Evolutionary conservation across 495 filamentous ascomycete species (phyloP).

Genomic region (Trichocladium antarcticum): DNA sequence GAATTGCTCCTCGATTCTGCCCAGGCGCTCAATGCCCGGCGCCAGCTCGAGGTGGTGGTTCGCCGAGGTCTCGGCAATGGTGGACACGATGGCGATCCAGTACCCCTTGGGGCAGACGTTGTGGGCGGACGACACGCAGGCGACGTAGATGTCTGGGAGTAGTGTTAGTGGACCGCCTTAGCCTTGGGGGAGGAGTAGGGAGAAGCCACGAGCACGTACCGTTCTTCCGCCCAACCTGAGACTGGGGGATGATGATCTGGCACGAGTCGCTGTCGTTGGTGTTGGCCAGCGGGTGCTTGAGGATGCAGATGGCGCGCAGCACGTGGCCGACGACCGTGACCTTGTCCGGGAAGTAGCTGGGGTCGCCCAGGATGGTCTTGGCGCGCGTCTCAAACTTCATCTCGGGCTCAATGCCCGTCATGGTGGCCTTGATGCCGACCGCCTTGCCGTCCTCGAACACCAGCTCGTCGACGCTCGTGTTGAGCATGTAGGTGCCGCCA

Average conservation of each 20-base stretch:
- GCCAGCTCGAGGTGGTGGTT: slow-evolving; percentile 95
- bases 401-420: slow-evolving; percentile 69
- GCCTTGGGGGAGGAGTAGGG: background rate
- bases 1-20: slow-evolving; percentile 92
- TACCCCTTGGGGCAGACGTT: slow-evolving; percentile 98
- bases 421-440: slow-evolving; percentile 89
- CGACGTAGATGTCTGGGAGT: slow-evolving; percentile 91
- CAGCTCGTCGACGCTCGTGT: slow-evolving; percentile 84
- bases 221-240: slow-evolving; percentile 87
- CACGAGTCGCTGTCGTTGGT: slow-evolving; percentile 84
- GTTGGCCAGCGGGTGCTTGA: slow-evolving; percentile 81
- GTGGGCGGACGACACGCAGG: slow-evolving; percentile 88
- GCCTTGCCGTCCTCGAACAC: slow-evolving; percentile 72
- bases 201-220: slow-evolving; percentile 42
- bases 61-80: slow-evolving; percentile 79
- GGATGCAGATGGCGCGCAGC: slow-evolving; percentile 90
- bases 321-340: slow-evolving; percentile 77
- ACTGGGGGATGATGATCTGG: slow-evolving; percentile 96
- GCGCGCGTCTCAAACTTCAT: slow-evolving; percentile 95
- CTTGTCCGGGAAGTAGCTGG: slow-evolving; percentile 90
- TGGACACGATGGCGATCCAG: slow-evolving; percentile 97
- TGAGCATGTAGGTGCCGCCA: slow-evolving; percentile 98
- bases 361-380: slow-evolving; percentile 92
- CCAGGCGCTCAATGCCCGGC: slow-evolving; percentile 86
- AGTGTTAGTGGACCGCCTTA: background rate